Conservation (phyloP, 768 basidiomycete genomes). For the Serendipita sp. region DNA sequence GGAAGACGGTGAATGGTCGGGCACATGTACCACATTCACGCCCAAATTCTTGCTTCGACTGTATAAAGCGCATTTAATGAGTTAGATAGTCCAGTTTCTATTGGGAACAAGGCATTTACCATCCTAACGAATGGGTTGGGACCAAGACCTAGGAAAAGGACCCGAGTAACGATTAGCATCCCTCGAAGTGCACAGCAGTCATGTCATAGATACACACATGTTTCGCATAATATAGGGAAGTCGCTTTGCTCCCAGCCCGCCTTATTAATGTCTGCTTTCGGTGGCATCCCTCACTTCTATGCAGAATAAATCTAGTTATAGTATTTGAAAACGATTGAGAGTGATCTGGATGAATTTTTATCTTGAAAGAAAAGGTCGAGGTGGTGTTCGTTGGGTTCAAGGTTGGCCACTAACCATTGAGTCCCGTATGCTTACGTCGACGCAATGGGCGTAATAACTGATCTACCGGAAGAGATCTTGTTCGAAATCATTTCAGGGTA, state of each 20-base stretch:
- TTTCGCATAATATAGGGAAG: slow-evolving; percentile 87
- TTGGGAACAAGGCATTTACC: slow-evolving; percentile 32
- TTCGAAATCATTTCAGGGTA: too few relatives aligned
- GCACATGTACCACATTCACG: slow-evolving; percentile 95
- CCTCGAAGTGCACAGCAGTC: neutral
- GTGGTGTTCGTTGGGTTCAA: too few relatives aligned
- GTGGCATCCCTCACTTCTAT: slow-evolving; percentile 9
- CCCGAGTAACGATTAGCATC: neutral
- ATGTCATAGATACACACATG: slow-evolving; percentile 36
- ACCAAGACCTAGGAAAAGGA: slow-evolving; percentile 45
- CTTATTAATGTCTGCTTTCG: slow-evolving; percentile 84
- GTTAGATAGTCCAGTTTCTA: neutral
- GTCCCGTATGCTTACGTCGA: too few relatives aligned
- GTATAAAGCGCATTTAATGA: neutral
- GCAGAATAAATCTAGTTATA: too few relatives aligned
- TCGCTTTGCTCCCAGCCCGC: slow-evolving; percentile 89
- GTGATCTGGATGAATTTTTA: too few relatives aligned
- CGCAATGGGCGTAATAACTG: too few relatives aligned
- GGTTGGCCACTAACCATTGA: too few relatives aligned
- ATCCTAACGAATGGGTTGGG: slow-evolving; percentile 87
- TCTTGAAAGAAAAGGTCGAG: too few relatives aligned
- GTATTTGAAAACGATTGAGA: too few relatives aligned
- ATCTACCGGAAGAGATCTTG: too few relatives aligned
- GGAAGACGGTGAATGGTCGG: slow-evolving; percentile 90
- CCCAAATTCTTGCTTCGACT: slow-evolving; percentile 97